Evolutionary conservation across 2,329 filamentous ascomycete species (phyloP), one percentile per base, ranked within the genome.

Genomic region (Shiraia sp.): DNA sequence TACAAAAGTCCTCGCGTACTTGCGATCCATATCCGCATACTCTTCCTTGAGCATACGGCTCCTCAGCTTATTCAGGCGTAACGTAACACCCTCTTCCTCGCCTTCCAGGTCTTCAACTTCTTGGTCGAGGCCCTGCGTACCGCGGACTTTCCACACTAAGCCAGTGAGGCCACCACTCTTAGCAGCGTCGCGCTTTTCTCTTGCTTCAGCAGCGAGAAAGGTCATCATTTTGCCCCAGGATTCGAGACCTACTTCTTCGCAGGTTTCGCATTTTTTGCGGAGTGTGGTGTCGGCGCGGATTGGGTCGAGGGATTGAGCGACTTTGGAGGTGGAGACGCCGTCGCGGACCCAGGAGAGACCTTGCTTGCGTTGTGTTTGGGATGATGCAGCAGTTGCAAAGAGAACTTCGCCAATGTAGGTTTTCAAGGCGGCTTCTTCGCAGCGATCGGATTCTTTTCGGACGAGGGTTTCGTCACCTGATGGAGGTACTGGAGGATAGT

Each of bases 391-490:
- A 4, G 80, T 80, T 0, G 88, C 81, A 68, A 87, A 96, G 23
- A 97, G 79, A 36, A 97, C 95, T 72, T 97, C 92, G 44, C 92
- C 92, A 49, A 97, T 92, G 69, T 96, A 93, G 16, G 90, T 79
- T 76, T 90, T 90, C 10, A 96, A 72, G 0, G 83, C 89, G 2
- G 90, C 90, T 69, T 96, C 91, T 53, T 93, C 86, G 68, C 91
- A 96, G 26, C 80, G 79, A 6, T 88, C 82, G 19, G 78, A 75
- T 8, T 82, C 63, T 40, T 80, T 81, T 32, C 88, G 85, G 42
- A 78, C 71, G 0, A 91, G 82, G 0, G 85, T 77, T 3, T 80
- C 72, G 32, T 86, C 81, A 39, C 91, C 91, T 34, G 88, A 84
- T 0, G 81, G 75, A 0, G 85, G 87, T 0, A 87, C 79, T 0